Conservation (phyloP, 768 basidiomycete species). For the Lepiota brunneoincarnata region DNA sequence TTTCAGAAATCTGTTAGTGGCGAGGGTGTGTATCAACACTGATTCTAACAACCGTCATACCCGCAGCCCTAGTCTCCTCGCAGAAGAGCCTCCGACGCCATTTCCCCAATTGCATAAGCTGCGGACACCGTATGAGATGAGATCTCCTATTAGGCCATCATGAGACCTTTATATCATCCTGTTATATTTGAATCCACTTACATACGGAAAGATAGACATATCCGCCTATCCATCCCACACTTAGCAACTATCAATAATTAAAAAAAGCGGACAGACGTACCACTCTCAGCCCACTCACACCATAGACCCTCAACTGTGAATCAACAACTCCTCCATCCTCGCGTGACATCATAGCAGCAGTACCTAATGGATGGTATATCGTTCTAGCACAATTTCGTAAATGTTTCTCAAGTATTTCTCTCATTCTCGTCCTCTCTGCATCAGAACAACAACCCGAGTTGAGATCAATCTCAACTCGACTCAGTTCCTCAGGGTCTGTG, state of each 20-base stretch:
- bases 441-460: constrained; percentile 16
- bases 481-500: constrained; percentile 1
- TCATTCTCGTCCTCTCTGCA: not conserved
- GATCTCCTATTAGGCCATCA: not conserved
- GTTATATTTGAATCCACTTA: not conserved
- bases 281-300: constrained; percentile 27
- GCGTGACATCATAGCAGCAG: constrained; percentile 25
- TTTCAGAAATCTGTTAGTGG: no score
- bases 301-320: constrained; percentile 27
- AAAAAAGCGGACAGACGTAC: constrained; percentile 23
- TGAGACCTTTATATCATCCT: not conserved
- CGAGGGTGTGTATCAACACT: no score
- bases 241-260: not conserved
- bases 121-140: constrained; percentile 5
- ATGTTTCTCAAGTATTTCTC: not conserved
- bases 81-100: not conserved
- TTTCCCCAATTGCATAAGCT: constrained; percentile 7
- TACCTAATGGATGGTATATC: constrained; percentile 17
- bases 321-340: constrained; percentile 32
- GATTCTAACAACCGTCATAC: no score
- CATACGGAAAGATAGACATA: constrained; percentile 9
- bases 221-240: not conserved
- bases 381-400: not conserved
- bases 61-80: no score
- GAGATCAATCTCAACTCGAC: constrained; percentile 6